These are phyloP conservation scores for Huntiella bhutanensis DNA, from an alignment of 2,329 filamentous ascomycete genomes.

Conservation along the genomic window DNA sequence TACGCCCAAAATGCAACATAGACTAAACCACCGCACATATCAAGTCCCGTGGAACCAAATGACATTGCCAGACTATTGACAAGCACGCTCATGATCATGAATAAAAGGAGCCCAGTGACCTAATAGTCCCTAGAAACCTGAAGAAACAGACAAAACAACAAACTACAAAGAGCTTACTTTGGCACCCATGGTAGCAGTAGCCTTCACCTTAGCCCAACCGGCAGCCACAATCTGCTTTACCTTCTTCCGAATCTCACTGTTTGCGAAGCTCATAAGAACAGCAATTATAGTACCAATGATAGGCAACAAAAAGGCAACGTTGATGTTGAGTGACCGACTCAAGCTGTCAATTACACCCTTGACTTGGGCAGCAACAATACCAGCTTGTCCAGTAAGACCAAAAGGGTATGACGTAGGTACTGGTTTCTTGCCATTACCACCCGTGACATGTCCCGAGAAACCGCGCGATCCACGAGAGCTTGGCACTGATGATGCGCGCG, in stretches of 20 bases:
- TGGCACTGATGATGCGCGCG: neutral
- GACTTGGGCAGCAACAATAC: conserved; percentile 33
- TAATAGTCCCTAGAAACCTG: no score
- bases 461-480: neutral
- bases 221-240: conserved; percentile 47
- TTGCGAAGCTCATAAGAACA: conserved; percentile 56
- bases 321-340: conserved; percentile 31
- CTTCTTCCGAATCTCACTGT: conserved; percentile 55
- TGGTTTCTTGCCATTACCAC: conserved; percentile 1
- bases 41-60: no score
- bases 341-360: conserved; percentile 32
- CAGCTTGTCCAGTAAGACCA: conserved; percentile 21
- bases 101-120: no score
- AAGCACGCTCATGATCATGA: no score
- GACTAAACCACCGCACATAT: no score
- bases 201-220: conserved; percentile 63
- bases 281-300: conserved; percentile 65
- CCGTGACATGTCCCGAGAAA: neutral
- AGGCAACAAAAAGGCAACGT: conserved; percentile 36
- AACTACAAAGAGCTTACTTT: conserved; percentile 85
- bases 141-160: neutral
- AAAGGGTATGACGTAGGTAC: conserved; percentile 16
- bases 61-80: no score
- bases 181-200: conserved; percentile 85
- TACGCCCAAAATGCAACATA: no score